phyloP scores from a whole-genome alignment of 192 early-diverging fungal genomes.

The Rhizophagus sp. region DNA sequence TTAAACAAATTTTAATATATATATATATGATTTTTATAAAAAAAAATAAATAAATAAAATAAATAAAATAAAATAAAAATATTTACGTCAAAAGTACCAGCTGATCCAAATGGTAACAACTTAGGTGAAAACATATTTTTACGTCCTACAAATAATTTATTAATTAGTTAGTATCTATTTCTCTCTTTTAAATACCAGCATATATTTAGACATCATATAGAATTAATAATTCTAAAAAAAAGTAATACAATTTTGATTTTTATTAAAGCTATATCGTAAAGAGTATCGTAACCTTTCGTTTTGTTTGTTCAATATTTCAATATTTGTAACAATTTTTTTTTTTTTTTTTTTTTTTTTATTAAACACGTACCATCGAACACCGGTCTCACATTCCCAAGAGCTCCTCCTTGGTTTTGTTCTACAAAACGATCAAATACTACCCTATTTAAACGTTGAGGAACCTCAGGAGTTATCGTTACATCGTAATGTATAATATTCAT shows the following conservation, averaged over 20 bases:
- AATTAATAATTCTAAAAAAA: no score
- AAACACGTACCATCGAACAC: slow-evolving; percentile 67
- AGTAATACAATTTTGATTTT: no score
- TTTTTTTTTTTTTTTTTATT: no score
- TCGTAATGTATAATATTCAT: slow-evolving; percentile 82
- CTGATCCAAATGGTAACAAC: slow-evolving; percentile 46
- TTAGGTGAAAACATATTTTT: slow-evolving; percentile 73
- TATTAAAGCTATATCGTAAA: no score
- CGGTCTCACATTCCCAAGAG: slow-evolving; percentile 60
- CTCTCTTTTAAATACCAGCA: no score
- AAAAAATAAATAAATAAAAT: no score
- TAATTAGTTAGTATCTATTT: neutral
- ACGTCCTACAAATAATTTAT: slow-evolving; percentile 69
- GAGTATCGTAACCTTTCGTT: no score
- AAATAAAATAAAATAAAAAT: neutral
- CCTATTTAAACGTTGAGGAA: slow-evolving; percentile 71
- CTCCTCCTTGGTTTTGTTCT: slow-evolving; percentile 41
- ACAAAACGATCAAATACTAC: slow-evolving; percentile 63
- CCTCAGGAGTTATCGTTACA: slow-evolving; percentile 71
- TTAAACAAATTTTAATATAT: neutral
- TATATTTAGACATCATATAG: no score
- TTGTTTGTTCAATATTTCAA: no score
- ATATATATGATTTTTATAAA: no score
- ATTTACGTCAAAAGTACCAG: slow-evolving; percentile 58
- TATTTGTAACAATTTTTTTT: no score